Conservation (phyloP, 1,139 yeast species). For the Komagataea norvegica region DNA sequence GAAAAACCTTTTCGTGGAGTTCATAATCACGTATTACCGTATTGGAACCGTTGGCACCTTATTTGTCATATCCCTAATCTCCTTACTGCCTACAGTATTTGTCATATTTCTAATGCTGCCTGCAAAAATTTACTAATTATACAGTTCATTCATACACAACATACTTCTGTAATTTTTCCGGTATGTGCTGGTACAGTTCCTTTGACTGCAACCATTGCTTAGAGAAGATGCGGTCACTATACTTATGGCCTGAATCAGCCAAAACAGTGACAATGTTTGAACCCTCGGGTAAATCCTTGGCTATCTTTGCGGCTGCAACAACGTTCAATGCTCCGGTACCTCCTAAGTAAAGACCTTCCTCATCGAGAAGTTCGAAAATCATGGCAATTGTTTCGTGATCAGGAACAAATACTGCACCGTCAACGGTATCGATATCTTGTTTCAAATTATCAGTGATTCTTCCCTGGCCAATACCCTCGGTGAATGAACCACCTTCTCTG, state of each 20-base stretch:
- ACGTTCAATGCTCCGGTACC: slow-evolving; percentile 84
- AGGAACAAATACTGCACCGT: slow-evolving; percentile 65
- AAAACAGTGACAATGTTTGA: slow-evolving; percentile 79
- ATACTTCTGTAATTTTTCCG: slow-evolving; percentile 67
- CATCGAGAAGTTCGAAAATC: slow-evolving; percentile 78
- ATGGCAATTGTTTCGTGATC: slow-evolving; percentile 67
- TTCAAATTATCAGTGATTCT: slow-evolving; percentile 78
- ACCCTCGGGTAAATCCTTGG: slow-evolving; percentile 71
- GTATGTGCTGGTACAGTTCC: slow-evolving; percentile 60
- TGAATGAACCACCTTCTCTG: slow-evolving; percentile 77
- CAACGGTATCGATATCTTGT: slow-evolving; percentile 63
- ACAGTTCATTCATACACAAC: slow-evolving; percentile 32
- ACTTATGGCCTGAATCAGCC: slow-evolving; percentile 87
- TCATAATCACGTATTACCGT: too few relatives aligned
- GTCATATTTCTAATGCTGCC: too few relatives aligned
- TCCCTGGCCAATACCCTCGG: slow-evolving; percentile 96
- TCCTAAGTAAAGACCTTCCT: slow-evolving; percentile 88
- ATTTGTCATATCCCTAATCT: too few relatives aligned
- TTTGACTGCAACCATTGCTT: slow-evolving; percentile 71
- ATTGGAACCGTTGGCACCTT: too few relatives aligned
- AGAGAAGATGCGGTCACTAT: slow-evolving; percentile 75
- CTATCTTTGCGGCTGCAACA: slow-evolving; percentile 73
- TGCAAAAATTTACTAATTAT: background rate
- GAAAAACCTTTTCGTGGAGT: too few relatives aligned
- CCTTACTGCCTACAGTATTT: too few relatives aligned